Evolutionary conservation across 441 rosid species (phyloP), one percentile per base, ranked within the genome.

Genomic region (Hypseocharis bilobata): DNA sequence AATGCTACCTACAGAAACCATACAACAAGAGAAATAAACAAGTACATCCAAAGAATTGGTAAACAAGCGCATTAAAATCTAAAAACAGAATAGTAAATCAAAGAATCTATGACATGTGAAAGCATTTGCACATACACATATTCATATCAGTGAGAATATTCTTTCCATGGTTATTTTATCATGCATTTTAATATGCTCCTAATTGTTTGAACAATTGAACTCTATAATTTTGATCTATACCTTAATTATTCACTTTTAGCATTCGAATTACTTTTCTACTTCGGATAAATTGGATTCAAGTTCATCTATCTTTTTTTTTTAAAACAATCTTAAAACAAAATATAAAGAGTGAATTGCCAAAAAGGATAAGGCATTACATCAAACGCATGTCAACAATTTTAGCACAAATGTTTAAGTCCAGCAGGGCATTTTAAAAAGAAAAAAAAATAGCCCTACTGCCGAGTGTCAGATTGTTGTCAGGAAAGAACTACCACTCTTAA

Each of bases 1-100:
- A 93, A 90, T 63, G 75, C 79, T 3, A 93, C 84, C 98, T 93
- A 68, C 44, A 80, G 69, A 40, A 72, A 68, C 49, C 7, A 14
- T 26, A 6, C 56, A 44, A 49, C 69, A 66, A 38, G 45, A 77
- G 42, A 27, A 28, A 32, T 42, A 63, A 70, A 56, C n/a, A n/a
- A n/a, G n/a, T n/a, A n/a, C n/a, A n/a, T n/a, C n/a, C n/a, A n/a
- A n/a, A n/a, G n/a, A n/a, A n/a, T n/a, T n/a, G n/a, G n/a, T n/a
- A n/a, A 55, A 25, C 58, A 54, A 7, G 60, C 14, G 13, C 32
- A 55, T 55, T 27, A 56, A 56, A 19, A 55, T 55, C 32, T 25
- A 26, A 26, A 51, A 55, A 14, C 34, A n/a, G n/a, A n/a, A 16
- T 26, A 4, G 13, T 4, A 56, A 56, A 26, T 56, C 47, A 26